Base-by-base conservation (phyloP, 2,329 filamentous ascomycete genomes). In the Bertia moriformis region DNA sequence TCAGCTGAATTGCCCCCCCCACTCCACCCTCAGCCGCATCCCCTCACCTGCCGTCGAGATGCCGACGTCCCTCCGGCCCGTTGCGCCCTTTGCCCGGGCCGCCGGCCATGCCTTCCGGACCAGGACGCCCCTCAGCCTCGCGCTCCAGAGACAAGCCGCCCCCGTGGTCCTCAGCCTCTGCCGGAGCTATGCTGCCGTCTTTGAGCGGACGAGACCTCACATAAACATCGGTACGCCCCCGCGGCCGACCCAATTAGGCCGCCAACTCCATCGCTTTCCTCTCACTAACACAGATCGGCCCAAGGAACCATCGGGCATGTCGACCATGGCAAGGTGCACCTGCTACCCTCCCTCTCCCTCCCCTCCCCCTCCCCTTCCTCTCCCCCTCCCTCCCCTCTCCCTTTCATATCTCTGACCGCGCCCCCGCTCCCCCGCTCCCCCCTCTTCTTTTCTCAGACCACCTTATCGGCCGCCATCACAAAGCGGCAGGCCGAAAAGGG, bases 401-500 rank as follows among this genome's bases (percentile, higher is more conserved):
- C 44, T 4, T 22, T 18, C 39, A 2, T 30, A 3, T 18, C 10
- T 15, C 17, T 30, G 15, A 14, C 24, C 13, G n/a, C 29, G 29
- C 30, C n/a, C n/a, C 13, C 19, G 12, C 32, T 17, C 27, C n/a
- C 39, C 45, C 51, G n/a, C n/a, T n/a, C n/a, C n/a, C n/a, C n/a
- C 44, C 49, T 48, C 38, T 20, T 41, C 41, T 43, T 32, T 27
- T 38, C 46, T 44, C 56, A 96, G 91, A 98, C 91, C 42, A 98
- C 91, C 46, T 78, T 98, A 59, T 96, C 91, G 51, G 91, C 91
- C 47, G 91, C 91, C 57, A 98, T 98, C 69, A 98, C 91, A 56
- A 98, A 98, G 73, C 77, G 89, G 60, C 91, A 96, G 65, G 78
- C 91, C 51, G 83, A 89, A 57, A 95, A 95, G 71, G 89, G 91